Base-by-base conservation (phyloP, 2,329 filamentous ascomycete species). In the Diaporthe longicolla region DNA sequence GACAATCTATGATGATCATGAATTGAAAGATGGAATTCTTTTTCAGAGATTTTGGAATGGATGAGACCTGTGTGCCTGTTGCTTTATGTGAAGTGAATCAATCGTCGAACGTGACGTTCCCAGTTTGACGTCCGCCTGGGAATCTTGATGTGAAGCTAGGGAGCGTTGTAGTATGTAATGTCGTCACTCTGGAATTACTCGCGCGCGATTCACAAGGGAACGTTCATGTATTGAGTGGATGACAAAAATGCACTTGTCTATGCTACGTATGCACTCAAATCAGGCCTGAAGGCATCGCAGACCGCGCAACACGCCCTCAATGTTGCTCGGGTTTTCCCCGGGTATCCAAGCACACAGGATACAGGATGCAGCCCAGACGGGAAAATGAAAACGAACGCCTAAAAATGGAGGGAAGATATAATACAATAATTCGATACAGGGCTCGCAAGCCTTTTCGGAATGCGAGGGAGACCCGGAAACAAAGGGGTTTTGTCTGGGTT, bases 1-100 rank as follows among this genome's bases (percentile, higher is more conserved):
- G 57, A 74, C 65, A 71, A 69, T 40, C 37, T 40, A 40, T 52
- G 59, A 74, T 63, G 68, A 74, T 72, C 32, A 74, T 54, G 70
- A 73, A 70, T 26, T 37, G 50, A 65, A 40, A 54, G 40, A 63
- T 29, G 32, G 5, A 40, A 43, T 43, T 19, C 15, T 52, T n/a
- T 54, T 54, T 40, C 29, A 26, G n/a, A 8, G 9, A n/a, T 50
- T 50, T 54, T 29, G 8, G 48, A 8, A 37, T n/a, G 10, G 3
- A 24, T 13, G 0, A 26, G 10, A 0, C 21, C 6, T n/a, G 0
- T 52, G 29, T 66, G 43, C 29, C 61, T n/a, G 11, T 17, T 32
- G 5, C 3, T 21, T 24, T 37, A 3, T n/a, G 19, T 15, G 6
- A 26, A 3, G 59, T 65, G 43, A 43, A 26, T 7, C n/a, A 13